Evolutionary conservation across 345 rosid genomes (phyloP).

Genomic region (Melaleuca alternifolia): DNA sequence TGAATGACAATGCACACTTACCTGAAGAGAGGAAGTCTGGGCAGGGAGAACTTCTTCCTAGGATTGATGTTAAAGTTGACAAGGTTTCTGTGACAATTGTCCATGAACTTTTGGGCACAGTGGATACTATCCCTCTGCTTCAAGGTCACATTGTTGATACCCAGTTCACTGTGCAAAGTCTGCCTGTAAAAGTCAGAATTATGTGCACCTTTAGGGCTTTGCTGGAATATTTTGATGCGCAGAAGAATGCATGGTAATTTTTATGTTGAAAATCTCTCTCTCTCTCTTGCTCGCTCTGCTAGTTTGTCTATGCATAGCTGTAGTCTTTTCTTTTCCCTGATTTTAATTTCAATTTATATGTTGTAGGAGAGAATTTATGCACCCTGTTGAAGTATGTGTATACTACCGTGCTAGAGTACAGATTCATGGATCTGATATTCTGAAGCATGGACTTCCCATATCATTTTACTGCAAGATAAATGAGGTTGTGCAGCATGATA

Average conservation of each 20-base stretch:
- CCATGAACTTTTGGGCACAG: constrained; percentile 61
- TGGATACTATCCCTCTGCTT: constrained; percentile 64
- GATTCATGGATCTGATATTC: constrained; percentile 14
- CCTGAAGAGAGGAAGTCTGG: constrained; percentile 21
- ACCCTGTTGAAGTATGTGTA: constrained; percentile 55
- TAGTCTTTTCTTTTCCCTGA: neutral
- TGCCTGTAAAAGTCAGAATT: constrained; percentile 56
- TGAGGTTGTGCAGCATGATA: constrained; percentile 32
- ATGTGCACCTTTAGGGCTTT: constrained; percentile 34
- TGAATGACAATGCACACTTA: constrained; percentile 10
- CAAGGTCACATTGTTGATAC: constrained; percentile 38
- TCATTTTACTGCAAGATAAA: constrained; percentile 64
- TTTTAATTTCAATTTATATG: neutral
- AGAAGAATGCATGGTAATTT: constrained; percentile 52
- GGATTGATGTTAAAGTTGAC: constrained; percentile 40
- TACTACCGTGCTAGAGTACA: constrained; percentile 52
- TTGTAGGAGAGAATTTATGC: constrained; percentile 63
- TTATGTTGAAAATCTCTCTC: neutral
- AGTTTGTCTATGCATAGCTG: neutral
- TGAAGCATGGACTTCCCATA: constrained; percentile 42
- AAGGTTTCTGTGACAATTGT: constrained; percentile 54
- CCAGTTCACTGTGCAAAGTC: constrained; percentile 45
- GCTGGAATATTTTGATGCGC: constrained; percentile 61
- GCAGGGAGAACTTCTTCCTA: constrained; percentile 34
- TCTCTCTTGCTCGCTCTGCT: neutral